Base-by-base conservation (phyloP, 768 basidiomycete genomes). In the Boletus sensibilis region DNA sequence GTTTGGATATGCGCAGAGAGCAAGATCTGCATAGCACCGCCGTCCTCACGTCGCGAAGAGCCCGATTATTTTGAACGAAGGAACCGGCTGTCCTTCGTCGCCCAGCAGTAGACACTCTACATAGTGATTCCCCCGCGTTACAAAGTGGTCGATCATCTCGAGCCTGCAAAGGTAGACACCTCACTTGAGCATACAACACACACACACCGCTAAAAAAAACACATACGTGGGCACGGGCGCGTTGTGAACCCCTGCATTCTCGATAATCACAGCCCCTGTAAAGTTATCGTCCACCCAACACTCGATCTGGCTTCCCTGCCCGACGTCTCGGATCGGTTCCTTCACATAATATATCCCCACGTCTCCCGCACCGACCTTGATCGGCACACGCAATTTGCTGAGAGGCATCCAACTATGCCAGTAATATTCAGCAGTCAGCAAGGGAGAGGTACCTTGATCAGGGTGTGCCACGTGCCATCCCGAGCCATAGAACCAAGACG, bases 221-320 rank as follows among this genome's bases (percentile, higher is more conserved):
- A 82, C 90, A 63, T 70, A 93, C 92, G 81, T 79, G 31, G 92
- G 82, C 50, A 78, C 82, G 1, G 83, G 72, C 53, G 84, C 83
- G 4, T 73, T 76, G 7, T 86, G 75, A 54, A 88, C 83, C 4
- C 79, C 91, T 2, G 83, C 84, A 66, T 98, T 95, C 70, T 86
- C 83, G 55, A 98, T 78, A 40, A 85, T 79, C 57, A 83, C 83
- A 29, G 85, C 87, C 5, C 97, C 96, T 0, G 64, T 73, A 60
- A 86, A 83, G 68, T 99, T 99, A 71, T 99, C 95, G 71, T 99
- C 97, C 33, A 99, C 97, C 96, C 96, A 98, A 70, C 97, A 98
- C 64, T 90, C 84, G 4, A 95, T 78, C 50, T 82, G 79, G 63
- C 86, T 86, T 33, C 91, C 88, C 57, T 82, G 76, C 6, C 82